Evolutionary conservation across 2,329 filamentous ascomycete genomes (phyloP).

Genomic region (Claviceps capensis): DNA sequence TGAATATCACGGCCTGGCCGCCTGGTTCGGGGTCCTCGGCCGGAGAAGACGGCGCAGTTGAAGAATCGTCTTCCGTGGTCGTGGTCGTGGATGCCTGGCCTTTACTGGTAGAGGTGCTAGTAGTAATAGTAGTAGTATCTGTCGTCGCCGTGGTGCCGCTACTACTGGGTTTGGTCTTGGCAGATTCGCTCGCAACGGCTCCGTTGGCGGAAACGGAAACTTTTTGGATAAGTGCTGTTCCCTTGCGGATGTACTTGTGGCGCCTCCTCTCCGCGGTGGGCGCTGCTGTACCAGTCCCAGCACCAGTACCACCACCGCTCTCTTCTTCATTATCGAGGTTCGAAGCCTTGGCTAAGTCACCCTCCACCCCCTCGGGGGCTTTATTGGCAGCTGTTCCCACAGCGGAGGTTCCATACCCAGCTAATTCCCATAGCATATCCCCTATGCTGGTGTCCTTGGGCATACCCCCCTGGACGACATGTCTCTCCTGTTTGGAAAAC

Average conservation of each 20-base stretch:
- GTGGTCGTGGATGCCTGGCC: conserved; percentile 1
- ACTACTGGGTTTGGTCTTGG: conserved; percentile 10
- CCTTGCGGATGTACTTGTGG: conserved; percentile 15
- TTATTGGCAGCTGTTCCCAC: conserved; percentile 14
- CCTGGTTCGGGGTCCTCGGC: conserved; percentile 33
- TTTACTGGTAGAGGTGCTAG: too few relatives aligned
- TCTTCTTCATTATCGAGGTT: conserved; percentile 2
- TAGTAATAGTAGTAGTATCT: conserved; percentile 3
- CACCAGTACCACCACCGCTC: neutral
- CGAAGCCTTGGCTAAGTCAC: conserved; percentile 15
- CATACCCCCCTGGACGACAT: conserved; percentile 46
- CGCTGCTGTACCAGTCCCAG: neutral
- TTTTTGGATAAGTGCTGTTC: conserved; percentile 21
- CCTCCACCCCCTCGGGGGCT: conserved; percentile 23
- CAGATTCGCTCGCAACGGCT: conserved; percentile 10
- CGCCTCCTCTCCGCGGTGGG: conserved; percentile 6
- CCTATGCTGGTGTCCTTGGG: conserved; percentile 35
- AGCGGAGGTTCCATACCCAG: conserved; percentile 18
- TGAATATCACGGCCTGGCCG: conserved; percentile 65
- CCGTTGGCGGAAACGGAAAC: conserved; percentile 15
- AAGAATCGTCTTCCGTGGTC: neutral
- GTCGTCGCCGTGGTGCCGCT: conserved; percentile 6
- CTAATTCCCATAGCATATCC: conserved; percentile 41
- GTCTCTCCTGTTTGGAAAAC: conserved; percentile 60
- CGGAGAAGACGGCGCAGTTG: neutral